These are phyloP conservation scores for Heteromeles arbutifolia DNA, from an alignment of 306 rosid genomes.

Conservation along the genomic window DNA sequence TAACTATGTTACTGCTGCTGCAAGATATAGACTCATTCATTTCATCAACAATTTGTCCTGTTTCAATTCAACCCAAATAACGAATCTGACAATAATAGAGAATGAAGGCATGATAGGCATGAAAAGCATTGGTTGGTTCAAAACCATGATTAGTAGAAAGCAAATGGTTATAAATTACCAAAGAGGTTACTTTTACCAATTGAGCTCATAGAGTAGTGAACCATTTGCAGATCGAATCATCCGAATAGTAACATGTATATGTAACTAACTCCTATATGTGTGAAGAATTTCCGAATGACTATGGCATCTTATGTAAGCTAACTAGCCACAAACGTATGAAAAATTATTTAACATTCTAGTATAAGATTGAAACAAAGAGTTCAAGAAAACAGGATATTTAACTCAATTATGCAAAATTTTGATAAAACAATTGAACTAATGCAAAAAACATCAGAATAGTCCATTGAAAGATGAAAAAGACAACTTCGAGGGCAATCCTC, in stretches of 20 bases:
- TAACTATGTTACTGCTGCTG: neutral
- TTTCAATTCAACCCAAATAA: neutral
- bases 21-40: neutral
- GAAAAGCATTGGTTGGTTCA: neutral
- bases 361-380: neutral
- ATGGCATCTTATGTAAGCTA: neutral
- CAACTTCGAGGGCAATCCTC: neutral
- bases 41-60: neutral
- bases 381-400: neutral
- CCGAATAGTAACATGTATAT: neutral
- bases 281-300: neutral
- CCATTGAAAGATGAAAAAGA: neutral
- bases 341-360: neutral
- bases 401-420: neutral
- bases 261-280: neutral
- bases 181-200: neutral
- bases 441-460: neutral
- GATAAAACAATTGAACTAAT: neutral
- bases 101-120: neutral
- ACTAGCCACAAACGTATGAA: neutral
- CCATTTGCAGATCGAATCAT: neutral
- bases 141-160: neutral
- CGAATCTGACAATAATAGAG: neutral
- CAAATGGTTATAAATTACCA: neutral
- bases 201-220: neutral